Base-by-base conservation (phyloP, 1,139 yeast genomes). In the Geotrichum klebahnii region DNA sequence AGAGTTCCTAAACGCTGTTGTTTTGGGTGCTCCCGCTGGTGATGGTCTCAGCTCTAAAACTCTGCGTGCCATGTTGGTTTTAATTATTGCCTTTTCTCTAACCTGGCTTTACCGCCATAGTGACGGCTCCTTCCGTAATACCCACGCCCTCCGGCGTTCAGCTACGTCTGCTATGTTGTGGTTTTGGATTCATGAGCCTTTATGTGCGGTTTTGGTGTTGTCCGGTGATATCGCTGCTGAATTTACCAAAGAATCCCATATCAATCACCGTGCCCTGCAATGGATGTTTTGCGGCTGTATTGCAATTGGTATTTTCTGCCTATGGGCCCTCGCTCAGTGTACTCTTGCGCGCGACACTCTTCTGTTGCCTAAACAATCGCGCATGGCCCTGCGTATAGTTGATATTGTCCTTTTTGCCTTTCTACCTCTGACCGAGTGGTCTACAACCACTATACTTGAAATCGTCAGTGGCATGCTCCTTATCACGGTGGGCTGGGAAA, bases 181-280 rank as follows among this genome's bases (percentile, higher is more conserved):
- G 77, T 68, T 78, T 5, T 72, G 74, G 57, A 50, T 67, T 5
- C 87, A 81, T 57, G 59, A 80, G 33, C 82, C 84, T 0, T 64
- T 80, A 38, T 53, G 57, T 26, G 64, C 59, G 9, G 54, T 62
- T 9, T 45, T 63, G 17, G 55, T 63, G 40, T 68, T 81, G 50
- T 75, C 81, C 26, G 86, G 85, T 0, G 85, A 81, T 66, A 76
- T 84, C 6, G 82, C 81, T 6, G 81, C 80, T 2, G 82, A 78
- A 43, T 63, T 79, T 39, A 55, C 60, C 40, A 36, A 29, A 34
- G 47, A 51, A 26, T 28, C 46, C 9, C 43, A 41, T 17, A 20
- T 48, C 16, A 23, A 48, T 20, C 38, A 32, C n/a, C 48, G 39
- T 16, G 32, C 42, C 10, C 43, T 46, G 12, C 49, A 43, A 12